A percentile compares a stretch with the other conserved stretches of the same genome.
phyloP scores from a whole-genome alignment of 306 rosid genomes.

The Delonix regia region DNA sequence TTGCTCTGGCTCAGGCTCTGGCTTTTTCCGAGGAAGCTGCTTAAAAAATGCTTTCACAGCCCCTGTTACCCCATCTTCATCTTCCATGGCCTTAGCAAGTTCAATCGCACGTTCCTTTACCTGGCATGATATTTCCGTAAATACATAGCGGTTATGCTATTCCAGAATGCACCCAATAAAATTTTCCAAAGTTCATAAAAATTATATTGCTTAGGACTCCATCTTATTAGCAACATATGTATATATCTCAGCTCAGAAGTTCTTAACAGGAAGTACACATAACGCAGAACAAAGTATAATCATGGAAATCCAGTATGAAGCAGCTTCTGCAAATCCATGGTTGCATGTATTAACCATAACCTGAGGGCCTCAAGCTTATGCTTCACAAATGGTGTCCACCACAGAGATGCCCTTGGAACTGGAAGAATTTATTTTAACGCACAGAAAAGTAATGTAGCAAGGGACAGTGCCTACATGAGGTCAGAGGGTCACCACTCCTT shows the following conservation, averaged over 20 bases:
- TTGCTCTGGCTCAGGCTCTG: constrained; percentile 46
- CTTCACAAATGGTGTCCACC: neutral
- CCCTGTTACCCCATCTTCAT: constrained; percentile 76
- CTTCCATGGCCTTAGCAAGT: constrained; percentile 70
- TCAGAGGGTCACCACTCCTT: neutral
- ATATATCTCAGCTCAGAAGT: neutral
- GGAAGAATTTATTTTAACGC: neutral
- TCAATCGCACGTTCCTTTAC: constrained; percentile 64
- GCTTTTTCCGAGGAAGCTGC: constrained; percentile 53
- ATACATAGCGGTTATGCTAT: neutral
- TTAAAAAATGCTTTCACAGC: constrained; percentile 80
- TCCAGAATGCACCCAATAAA: constrained; percentile 8
- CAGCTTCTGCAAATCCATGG: neutral
- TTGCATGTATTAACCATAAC: neutral
- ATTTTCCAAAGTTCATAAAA: neutral
- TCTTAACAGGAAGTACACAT: neutral
- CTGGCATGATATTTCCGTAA: constrained; percentile 40
- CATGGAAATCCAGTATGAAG: neutral
- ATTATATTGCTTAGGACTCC: neutral
- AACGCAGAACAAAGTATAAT: neutral
- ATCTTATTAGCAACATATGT: neutral
- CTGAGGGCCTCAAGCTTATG: neutral
- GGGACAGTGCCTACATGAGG: neutral
- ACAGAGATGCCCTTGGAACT: neutral
- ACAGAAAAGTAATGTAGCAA: neutral